Evolutionary conservation across 495 filamentous ascomycete genomes (phyloP), one percentile per base, ranked within the genome.

Genomic region (Neurospora sp.): DNA sequence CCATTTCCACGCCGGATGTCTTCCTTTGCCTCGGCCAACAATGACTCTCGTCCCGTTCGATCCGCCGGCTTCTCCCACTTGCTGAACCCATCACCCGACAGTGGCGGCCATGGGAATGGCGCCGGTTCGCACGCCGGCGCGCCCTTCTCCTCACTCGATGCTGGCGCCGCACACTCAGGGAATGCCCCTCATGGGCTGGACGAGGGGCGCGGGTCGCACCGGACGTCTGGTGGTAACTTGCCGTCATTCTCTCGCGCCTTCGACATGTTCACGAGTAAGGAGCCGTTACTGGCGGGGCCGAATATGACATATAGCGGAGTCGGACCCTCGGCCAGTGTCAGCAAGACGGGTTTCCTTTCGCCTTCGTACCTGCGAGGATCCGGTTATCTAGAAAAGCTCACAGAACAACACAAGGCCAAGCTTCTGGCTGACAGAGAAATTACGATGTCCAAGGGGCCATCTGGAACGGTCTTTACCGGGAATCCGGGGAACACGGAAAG

Each of bases 321-420:
- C 15, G 71, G 71, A 71, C 75, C 72, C 70, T 77, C 71, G 36
- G 78, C 43, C 74, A 80, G 13, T 74, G 79, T 76, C 21, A 75
- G 71, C 39, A 78, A 74, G 38, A 74, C 75, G 4, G 72, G 73
- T 13, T 93, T 93, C 85, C 90, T 97, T 77, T 88, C 88, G 36
- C 94, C 94, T 7, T 93, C 92, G 24, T 97, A 97, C 83, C 87
- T 98, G 39, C 85, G 85, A 74, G 88, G 89, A 28, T 94, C 93
- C n/a, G 87, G 87, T 74, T 93, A 95, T 81, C 88, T 94, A 69
- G 86, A 91, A 75, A 89, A 87, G 76, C 87, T 97, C 40, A 89
- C 92, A 76, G 88, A 90, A 39, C 88, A 86, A 75, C 87, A 94
- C 77, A 87, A 86, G 78, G 86, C 89, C 13, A 92, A 88, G 77